These are phyloP conservation scores for Dysphania ambrosioides DNA, from an alignment of 148 eudicot species.

Conservation along the genomic window DNA sequence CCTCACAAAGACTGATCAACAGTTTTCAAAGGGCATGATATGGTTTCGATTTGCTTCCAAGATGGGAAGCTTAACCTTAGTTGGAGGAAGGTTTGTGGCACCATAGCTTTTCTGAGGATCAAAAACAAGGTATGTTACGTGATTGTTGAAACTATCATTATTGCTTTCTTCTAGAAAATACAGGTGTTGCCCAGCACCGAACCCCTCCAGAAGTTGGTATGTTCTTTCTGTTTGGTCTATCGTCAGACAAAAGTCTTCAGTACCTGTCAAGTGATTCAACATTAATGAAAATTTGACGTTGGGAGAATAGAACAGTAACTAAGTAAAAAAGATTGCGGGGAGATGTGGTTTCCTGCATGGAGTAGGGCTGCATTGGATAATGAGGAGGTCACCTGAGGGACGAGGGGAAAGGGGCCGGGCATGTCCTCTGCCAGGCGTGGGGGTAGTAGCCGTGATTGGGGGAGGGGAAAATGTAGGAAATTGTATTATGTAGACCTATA, in stretches of 20 bases:
- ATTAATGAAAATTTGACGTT: background rate
- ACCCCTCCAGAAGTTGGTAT: constrained; percentile 72
- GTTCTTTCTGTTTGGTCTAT: constrained; percentile 84
- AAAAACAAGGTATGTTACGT: constrained; percentile 40
- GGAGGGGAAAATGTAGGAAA: background rate
- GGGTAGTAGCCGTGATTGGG: background rate
- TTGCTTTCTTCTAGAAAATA: constrained; percentile 35
- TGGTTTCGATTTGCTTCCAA: constrained; percentile 53
- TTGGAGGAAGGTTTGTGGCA: constrained; percentile 33
- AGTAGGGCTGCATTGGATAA: no score
- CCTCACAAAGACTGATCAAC: background rate
- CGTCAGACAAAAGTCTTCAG: constrained; percentile 60
- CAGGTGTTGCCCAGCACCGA: constrained; percentile 58
- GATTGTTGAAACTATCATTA: constrained; percentile 27
- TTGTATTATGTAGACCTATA: background rate
- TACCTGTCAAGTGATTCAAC: constrained; percentile 37
- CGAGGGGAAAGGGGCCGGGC: background rate
- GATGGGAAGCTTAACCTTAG: constrained; percentile 51
- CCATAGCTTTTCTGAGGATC: constrained; percentile 40
- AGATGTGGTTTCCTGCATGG: no score
- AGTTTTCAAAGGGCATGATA: constrained; percentile 36
- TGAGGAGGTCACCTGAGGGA: no score
- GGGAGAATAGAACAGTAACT: no score
- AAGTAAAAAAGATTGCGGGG: no score
- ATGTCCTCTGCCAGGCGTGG: background rate